These are phyloP conservation scores for Toxicodendron radicans DNA, from an alignment of 345 rosid species.

Conservation along the genomic window DNA sequence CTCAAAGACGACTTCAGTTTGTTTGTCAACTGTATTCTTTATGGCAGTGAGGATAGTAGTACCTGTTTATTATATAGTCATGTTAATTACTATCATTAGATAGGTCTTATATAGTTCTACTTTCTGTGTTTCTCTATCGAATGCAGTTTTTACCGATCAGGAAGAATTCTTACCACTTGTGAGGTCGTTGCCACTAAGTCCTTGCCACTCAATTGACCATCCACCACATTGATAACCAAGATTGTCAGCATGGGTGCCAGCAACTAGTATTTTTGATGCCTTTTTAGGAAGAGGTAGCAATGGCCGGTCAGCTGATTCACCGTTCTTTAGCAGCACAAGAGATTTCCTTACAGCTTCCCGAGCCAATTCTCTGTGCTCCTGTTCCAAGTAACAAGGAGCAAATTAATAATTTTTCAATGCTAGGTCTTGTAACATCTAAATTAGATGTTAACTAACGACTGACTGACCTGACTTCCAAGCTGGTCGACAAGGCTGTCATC, in stretches of 20 bases:
- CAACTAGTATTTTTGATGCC: slow-evolving; percentile 56
- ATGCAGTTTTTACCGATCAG: no score
- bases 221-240: slow-evolving; percentile 84
- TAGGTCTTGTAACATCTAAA: background rate
- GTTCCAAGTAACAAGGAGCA: background rate
- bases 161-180: slow-evolving; percentile 32
- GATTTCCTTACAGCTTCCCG: slow-evolving; percentile 84
- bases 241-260: slow-evolving; percentile 64
- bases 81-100: background rate
- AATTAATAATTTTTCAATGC: background rate
- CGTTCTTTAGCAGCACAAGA: slow-evolving; percentile 73
- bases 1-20: slow-evolving; percentile 34
- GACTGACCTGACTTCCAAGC: slow-evolving; percentile 48
- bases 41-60: slow-evolving; percentile 51
- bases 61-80: slow-evolving; percentile 30
- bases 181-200: slow-evolving; percentile 51
- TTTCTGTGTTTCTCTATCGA: no score
- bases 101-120: no score
- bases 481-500: slow-evolving; percentile 43
- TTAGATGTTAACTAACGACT: background rate
- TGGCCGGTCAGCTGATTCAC: slow-evolving; percentile 34
- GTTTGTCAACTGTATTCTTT: slow-evolving; percentile 32
- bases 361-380: slow-evolving; percentile 73
- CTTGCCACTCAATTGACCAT: slow-evolving; percentile 75
- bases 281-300: slow-evolving; percentile 61